These are phyloP conservation scores for Neurospora tetraspora DNA, from an alignment of 495 filamentous ascomycete species.

Conservation along the genomic window DNA sequence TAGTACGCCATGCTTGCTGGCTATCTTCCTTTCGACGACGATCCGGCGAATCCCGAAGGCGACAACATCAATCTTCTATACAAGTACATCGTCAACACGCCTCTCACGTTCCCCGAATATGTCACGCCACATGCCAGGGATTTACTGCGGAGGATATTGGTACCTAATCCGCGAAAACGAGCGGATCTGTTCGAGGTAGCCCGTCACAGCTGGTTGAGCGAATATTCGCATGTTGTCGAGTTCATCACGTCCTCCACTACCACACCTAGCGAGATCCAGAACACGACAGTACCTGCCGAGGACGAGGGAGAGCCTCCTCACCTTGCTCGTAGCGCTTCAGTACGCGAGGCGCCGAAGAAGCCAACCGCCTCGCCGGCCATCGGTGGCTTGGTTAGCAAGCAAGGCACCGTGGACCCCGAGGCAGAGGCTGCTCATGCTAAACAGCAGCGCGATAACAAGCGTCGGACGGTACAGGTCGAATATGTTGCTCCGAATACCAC, in stretches of 20 bases:
- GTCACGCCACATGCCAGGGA: slow-evolving; percentile 95
- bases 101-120: slow-evolving; percentile 97
- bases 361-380: slow-evolving; percentile 43
- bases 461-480: slow-evolving; percentile 92
- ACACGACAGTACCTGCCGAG: slow-evolving; percentile 62
- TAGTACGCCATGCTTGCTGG: slow-evolving; percentile 99
- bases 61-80: slow-evolving; percentile 99
- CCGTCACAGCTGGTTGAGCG: slow-evolving; percentile 95
- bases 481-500: slow-evolving; percentile 89
- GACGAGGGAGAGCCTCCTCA: slow-evolving; percentile 51
- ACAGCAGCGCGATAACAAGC: slow-evolving; percentile 76
- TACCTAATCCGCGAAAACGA: slow-evolving; percentile 90
- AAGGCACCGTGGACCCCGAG: slow-evolving; percentile 65
- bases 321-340: slow-evolving; percentile 78
- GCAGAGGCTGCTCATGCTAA: slow-evolving; percentile 35
- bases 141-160: slow-evolving; percentile 81
- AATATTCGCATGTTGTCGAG: slow-evolving; percentile 88
- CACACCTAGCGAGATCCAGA: slow-evolving; percentile 73
- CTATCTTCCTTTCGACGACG: slow-evolving; percentile 98
- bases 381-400: slow-evolving; percentile 62
- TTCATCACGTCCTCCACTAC: slow-evolving; percentile 95
- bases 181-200: slow-evolving; percentile 97
- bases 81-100: slow-evolving; percentile 97
- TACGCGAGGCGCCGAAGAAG: slow-evolving; percentile 74
- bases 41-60: slow-evolving; percentile 95